phyloP scores from a whole-genome alignment of 306 rosid genomes.

The Nissolia schottii region DNA sequence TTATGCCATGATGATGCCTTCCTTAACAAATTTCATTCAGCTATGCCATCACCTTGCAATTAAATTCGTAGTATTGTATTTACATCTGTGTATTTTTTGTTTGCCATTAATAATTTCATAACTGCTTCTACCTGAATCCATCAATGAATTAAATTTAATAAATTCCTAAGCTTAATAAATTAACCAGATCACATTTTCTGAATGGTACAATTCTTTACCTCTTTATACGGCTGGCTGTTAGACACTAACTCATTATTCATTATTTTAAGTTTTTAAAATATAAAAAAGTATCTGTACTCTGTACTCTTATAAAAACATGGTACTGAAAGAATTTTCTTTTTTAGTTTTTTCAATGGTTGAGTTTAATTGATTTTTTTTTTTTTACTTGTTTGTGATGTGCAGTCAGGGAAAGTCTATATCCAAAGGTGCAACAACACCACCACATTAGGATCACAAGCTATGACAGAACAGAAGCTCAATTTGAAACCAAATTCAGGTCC shows the following conservation, averaged over 20 bases:
- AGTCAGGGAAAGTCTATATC: slow-evolving; percentile 91
- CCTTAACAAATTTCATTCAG: background rate
- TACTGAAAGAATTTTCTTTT: too few species aligned
- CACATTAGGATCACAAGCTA: slow-evolving; percentile 27
- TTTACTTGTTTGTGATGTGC: slow-evolving; percentile 12
- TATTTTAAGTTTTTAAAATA: too few species aligned
- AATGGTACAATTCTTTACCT: too few species aligned
- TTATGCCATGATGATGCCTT: background rate
- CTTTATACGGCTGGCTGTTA: too few species aligned
- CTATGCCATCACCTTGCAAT: background rate
- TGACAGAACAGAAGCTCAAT: slow-evolving; percentile 35
- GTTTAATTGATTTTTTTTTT: background rate
- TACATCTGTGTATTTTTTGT: slow-evolving; percentile 2
- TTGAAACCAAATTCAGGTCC: slow-evolving; percentile 41
- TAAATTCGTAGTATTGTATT: background rate
- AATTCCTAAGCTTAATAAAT: background rate
- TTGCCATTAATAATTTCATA: background rate
- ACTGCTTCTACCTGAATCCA: background rate
- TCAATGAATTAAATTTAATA: background rate
- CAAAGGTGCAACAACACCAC: slow-evolving; percentile 50
- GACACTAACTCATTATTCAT: too few species aligned
- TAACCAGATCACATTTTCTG: background rate
- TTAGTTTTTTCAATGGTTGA: too few species aligned
- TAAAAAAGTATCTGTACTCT: too few species aligned
- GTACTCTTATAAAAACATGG: too few species aligned